Conservation (phyloP, 2,329 filamentous ascomycete species). For the Aspergillus ochraceoroseus region DNA sequence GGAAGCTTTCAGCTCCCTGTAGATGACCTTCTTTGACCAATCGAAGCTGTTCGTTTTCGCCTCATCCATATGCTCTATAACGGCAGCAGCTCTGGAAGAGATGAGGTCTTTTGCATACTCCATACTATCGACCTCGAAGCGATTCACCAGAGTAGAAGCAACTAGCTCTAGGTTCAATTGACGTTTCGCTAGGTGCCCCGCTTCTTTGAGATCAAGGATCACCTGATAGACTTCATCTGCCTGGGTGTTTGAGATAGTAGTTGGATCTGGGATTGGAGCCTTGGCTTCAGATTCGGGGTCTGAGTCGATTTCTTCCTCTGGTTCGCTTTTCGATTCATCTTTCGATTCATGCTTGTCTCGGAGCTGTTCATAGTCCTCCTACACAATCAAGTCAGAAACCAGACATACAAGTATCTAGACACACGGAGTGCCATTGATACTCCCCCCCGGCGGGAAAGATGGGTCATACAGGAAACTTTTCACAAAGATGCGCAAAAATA, state of each 20-base stretch:
- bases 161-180: slow-evolving; percentile 38
- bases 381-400: slow-evolving; percentile 7
- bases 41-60: slow-evolving; percentile 35
- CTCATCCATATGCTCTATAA: slow-evolving; percentile 38
- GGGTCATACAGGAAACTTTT: slow-evolving; percentile 44
- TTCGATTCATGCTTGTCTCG: slow-evolving; percentile 27
- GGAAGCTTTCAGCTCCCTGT: slow-evolving; percentile 39
- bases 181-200: slow-evolving; percentile 40
- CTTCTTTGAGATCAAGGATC: slow-evolving; percentile 38
- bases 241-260: slow-evolving; percentile 31
- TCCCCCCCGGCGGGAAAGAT: too few relatives aligned
- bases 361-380: slow-evolving; percentile 36
- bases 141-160: slow-evolving; percentile 30
- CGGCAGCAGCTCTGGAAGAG: slow-evolving; percentile 28
- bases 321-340: slow-evolving; percentile 21
- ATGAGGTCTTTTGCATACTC: slow-evolving; percentile 39
- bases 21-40: slow-evolving; percentile 42
- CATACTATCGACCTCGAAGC: slow-evolving; percentile 32
- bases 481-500: slow-evolving; percentile 43
- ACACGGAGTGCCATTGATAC: too few relatives aligned
- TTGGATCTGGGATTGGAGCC: slow-evolving; percentile 25
- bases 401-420: not conserved
- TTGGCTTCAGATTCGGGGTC: slow-evolving; percentile 18
- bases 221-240: slow-evolving; percentile 37
- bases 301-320: slow-evolving; percentile 20